Conservation (phyloP, 2,329 filamentous ascomycete genomes). For the Neocatenulostroma microsporum region DNA sequence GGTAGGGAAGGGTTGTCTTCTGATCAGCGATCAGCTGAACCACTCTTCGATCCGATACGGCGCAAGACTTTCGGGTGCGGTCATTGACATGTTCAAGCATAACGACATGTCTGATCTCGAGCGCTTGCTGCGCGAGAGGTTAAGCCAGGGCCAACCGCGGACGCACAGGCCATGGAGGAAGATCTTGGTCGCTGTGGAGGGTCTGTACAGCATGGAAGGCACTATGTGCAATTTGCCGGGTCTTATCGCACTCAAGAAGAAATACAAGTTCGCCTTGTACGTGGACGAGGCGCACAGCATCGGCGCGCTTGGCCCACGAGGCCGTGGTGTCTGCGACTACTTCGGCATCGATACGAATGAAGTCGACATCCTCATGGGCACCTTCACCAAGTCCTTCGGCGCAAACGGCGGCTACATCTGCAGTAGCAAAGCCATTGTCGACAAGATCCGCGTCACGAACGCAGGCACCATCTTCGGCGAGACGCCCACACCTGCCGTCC, state of each 20-base stretch:
- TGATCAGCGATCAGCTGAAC: constrained; percentile 96
- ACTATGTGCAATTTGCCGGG: constrained; percentile 98
- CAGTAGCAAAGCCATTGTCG: constrained; percentile 80
- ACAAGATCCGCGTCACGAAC: constrained; percentile 81
- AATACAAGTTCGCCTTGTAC: constrained; percentile 95
- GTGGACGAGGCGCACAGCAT: constrained; percentile 96
- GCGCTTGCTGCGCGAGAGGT: constrained; percentile 76
- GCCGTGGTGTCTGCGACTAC: constrained; percentile 94
- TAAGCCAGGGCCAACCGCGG: constrained; percentile 91
- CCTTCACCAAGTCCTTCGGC: constrained; percentile 94
- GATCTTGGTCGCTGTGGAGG: constrained; percentile 92
- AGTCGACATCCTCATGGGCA: constrained; percentile 96
- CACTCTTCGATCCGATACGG: constrained; percentile 96
- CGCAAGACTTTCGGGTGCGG: constrained; percentile 84
- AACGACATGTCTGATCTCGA: constrained; percentile 91
- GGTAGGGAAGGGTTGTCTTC: constrained; percentile 83
- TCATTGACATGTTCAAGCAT: constrained; percentile 95
- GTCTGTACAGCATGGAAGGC: constrained; percentile 98
- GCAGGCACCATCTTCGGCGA: constrained; percentile 82
- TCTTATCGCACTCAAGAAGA: constrained; percentile 75
- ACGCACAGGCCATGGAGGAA: constrained; percentile 99
- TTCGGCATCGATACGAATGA: constrained; percentile 82
- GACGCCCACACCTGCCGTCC: constrained; percentile 74
- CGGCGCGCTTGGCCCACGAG: constrained; percentile 79
- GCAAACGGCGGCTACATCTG: constrained; percentile 96